Percentiles rank a stretch among this genome's conserved stretches.
phyloP scores from a whole-genome alignment of 257 asterid genomes.

The Cordia subcordata region DNA sequence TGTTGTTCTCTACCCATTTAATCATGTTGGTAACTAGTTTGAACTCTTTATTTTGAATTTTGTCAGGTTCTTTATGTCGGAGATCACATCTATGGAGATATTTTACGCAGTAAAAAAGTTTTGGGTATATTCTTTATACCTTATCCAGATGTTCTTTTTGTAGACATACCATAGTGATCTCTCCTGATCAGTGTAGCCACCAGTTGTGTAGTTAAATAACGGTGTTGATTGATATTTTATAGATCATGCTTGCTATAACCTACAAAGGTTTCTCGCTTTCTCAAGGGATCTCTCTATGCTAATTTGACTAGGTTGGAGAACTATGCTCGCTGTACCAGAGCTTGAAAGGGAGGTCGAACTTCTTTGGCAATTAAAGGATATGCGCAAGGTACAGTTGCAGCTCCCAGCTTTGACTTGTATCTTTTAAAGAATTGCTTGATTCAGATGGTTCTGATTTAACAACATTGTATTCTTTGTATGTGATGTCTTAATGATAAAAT shows the following conservation, averaged over 20 bases:
- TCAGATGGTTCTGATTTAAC: too few species aligned
- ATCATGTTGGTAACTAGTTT: background rate
- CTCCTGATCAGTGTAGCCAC: background rate
- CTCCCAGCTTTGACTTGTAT: background rate
- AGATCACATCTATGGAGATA: conserved; percentile 98
- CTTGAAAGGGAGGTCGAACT: conserved; percentile 90
- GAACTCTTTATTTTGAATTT: background rate
- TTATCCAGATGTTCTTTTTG: conserved; percentile 3
- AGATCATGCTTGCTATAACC: background rate
- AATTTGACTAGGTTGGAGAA: conserved; percentile 84
- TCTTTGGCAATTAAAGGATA: conserved; percentile 63
- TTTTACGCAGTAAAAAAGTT: conserved; percentile 90
- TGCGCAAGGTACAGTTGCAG: conserved; percentile 62
- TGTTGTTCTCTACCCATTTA: background rate
- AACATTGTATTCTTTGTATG: too few species aligned
- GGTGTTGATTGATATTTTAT: background rate
- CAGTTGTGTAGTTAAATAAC: too few species aligned
- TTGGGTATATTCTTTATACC: conserved; percentile 47
- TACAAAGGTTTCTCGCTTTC: conserved; percentile 6
- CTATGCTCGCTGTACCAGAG: conserved; percentile 99
- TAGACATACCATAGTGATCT: background rate
- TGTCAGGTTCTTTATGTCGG: conserved; percentile 93
- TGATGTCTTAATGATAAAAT: too few species aligned
- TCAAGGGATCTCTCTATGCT: conserved; percentile 10
- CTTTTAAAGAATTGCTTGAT: too few species aligned